phyloP scores from a whole-genome alignment of 2,329 filamentous ascomycete species.

The Teratosphaeria epicoccoides region DNA sequence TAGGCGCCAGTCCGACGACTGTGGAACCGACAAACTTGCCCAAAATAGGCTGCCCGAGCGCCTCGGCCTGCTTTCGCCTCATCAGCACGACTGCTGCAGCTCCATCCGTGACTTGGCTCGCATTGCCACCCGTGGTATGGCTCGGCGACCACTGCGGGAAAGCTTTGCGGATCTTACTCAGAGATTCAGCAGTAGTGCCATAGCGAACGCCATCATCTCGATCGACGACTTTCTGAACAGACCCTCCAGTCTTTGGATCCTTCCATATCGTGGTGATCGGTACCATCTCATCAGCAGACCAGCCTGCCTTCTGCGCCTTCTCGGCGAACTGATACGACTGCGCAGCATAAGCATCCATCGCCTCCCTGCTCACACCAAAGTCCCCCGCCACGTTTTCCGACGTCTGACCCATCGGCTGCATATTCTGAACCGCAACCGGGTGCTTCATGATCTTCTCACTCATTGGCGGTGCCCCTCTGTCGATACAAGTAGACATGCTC shows the following conservation, averaged over 20 bases:
- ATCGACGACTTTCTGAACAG: slow-evolving; percentile 82
- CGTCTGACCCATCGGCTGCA: slow-evolving; percentile 75
- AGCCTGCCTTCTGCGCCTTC: slow-evolving; percentile 70
- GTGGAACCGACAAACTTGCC: slow-evolving; percentile 76
- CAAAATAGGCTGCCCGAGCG: slow-evolving; percentile 72
- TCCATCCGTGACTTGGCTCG: slow-evolving; percentile 95
- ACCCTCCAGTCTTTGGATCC: slow-evolving; percentile 71
- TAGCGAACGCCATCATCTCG: slow-evolving; percentile 61
- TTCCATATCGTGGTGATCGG: slow-evolving; percentile 74
- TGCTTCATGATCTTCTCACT: slow-evolving; percentile 62
- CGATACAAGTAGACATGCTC: slow-evolving; percentile 92
- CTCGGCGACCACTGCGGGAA: slow-evolving; percentile 83
- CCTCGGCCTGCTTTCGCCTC: slow-evolving; percentile 66
- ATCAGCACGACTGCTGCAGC: slow-evolving; percentile 80
- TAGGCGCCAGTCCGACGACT: slow-evolving; percentile 79
- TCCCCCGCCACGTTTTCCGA: slow-evolving; percentile 54
- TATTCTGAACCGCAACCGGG: slow-evolving; percentile 59
- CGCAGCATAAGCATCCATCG: slow-evolving; percentile 86
- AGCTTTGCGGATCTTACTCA: slow-evolving; percentile 72
- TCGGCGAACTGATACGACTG: slow-evolving; percentile 82
- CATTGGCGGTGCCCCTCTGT: slow-evolving; percentile 56
- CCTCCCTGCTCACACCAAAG: slow-evolving; percentile 64
- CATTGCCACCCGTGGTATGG: slow-evolving; percentile 71
- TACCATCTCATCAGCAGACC: slow-evolving; percentile 81
- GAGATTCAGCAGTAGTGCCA: slow-evolving; percentile 33